Evolutionary conservation across 2,329 filamentous ascomycete species (phyloP).

Genomic region (Penicillium sp.): DNA sequence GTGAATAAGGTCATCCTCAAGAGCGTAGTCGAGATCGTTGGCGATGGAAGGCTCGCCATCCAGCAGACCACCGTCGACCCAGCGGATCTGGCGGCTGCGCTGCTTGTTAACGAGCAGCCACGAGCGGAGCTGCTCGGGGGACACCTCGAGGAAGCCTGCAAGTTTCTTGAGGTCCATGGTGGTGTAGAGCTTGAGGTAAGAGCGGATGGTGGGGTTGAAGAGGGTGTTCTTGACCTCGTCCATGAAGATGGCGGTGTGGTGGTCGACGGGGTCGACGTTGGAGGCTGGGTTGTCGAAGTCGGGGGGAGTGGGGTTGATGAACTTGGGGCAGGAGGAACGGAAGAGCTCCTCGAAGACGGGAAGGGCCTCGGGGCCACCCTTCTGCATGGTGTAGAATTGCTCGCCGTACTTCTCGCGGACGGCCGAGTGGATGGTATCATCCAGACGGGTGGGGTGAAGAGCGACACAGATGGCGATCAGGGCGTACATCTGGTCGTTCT

Average conservation of each 20-base stretch:
- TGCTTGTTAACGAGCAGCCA: constrained; percentile 99
- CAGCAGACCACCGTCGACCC: constrained; percentile 83
- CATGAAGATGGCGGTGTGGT: constrained; percentile 98
- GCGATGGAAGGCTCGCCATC: constrained; percentile 92
- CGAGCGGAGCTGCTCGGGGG: constrained; percentile 90
- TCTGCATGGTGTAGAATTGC: constrained; percentile 94
- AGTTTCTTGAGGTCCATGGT: constrained; percentile 99
- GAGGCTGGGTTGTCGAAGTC: constrained; percentile 96
- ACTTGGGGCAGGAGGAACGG: constrained; percentile 96
- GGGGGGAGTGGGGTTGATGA: constrained; percentile 94
- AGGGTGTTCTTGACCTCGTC: constrained; percentile 99
- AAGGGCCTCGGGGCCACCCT: constrained; percentile 89
- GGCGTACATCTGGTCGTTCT: constrained; percentile 99
- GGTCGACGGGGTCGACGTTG: constrained; percentile 96
- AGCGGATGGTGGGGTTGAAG: constrained; percentile 96
- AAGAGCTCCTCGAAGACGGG: constrained; percentile 98
- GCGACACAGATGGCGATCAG: constrained; percentile 98
- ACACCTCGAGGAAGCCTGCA: constrained; percentile 92
- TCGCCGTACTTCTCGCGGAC: constrained; percentile 99
- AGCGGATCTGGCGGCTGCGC: constrained; percentile 92
- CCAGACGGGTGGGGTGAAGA: constrained; percentile 93
- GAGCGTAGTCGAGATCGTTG: constrained; percentile 93
- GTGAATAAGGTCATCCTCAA: constrained; percentile 96
- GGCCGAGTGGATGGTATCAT: constrained; percentile 98
- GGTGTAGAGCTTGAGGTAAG: constrained; percentile 97